A percentile compares a stretch with the other conserved stretches of the same genome.
These are phyloP conservation scores for Nothophaeocryptopus gaeumannii DNA, from an alignment of 2,329 filamentous ascomycete species.

Conservation along the genomic window DNA sequence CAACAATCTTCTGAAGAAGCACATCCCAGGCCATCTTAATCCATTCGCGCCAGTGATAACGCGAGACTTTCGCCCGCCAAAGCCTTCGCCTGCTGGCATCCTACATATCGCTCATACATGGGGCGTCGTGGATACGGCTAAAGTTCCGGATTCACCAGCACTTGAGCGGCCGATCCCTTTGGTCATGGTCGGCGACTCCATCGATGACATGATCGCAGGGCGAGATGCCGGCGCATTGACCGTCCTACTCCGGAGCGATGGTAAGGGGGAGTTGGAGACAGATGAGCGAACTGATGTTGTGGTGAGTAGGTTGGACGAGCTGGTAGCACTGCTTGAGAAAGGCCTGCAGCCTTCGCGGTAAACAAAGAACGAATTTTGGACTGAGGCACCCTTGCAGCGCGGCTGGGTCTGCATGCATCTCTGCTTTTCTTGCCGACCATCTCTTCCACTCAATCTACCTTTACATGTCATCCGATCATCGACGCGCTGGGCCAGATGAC, in stretches of 20 bases:
- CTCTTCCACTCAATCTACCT: too few species aligned
- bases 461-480: too few species aligned
- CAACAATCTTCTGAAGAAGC: slow-evolving; percentile 69
- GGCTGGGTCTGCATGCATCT: too few species aligned
- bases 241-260: slow-evolving; percentile 62
- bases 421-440: too few species aligned
- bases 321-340: slow-evolving; percentile 29
- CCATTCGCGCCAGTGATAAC: slow-evolving; percentile 77
- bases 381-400: too few species aligned
- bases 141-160: slow-evolving; percentile 29
- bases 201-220: slow-evolving; percentile 92
- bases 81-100: slow-evolving; percentile 85
- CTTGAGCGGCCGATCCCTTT: slow-evolving; percentile 33
- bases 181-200: slow-evolving; percentile 60
- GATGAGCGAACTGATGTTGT: slow-evolving; percentile 36
- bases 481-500: too few species aligned
- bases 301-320: slow-evolving; percentile 33
- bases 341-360: slow-evolving; percentile 15
- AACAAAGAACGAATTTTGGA: background rate
- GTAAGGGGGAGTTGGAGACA: slow-evolving; percentile 36
- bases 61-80: slow-evolving; percentile 76
- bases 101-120: slow-evolving; percentile 77
- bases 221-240: slow-evolving; percentile 80
- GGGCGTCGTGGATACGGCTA: slow-evolving; percentile 50
- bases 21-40: slow-evolving; percentile 59